Percentiles rank a stretch among this genome's conserved stretches.
Conservation (phyloP, 164 flowering plant species). For the Liriodendron chinense region DNA sequence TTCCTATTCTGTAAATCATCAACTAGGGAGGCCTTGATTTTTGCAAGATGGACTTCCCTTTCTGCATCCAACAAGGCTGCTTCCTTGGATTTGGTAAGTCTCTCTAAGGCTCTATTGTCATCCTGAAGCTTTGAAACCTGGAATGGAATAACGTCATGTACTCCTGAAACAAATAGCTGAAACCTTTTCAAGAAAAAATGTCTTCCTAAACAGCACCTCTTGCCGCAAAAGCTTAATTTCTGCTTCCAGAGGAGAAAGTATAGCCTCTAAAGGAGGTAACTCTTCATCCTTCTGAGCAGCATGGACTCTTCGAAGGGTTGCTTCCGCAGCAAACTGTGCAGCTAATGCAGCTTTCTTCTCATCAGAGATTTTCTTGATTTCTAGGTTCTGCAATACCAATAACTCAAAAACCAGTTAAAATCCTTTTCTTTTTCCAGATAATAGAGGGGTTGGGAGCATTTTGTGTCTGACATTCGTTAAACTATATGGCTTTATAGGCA, state of each 20-base stretch:
- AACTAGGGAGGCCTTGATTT: conserved; percentile 21
- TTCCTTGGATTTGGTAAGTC: conserved; percentile 19
- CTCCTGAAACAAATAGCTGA: no score
- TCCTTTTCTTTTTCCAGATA: no score
- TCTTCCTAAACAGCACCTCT: conserved; percentile 12
- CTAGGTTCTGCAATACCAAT: conserved; percentile 16
- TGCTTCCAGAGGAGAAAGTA: conserved; percentile 21
- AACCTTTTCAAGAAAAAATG: background rate
- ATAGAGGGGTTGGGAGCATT: no score
- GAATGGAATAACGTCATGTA: no score
- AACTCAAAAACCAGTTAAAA: background rate
- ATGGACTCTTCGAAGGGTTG: conserved; percentile 23
- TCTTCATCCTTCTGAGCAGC: conserved; percentile 27
- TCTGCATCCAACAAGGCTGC: conserved; percentile 22
- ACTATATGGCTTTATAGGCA: background rate
- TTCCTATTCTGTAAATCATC: conserved; percentile 27
- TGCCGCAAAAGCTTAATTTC: conserved; percentile 17
- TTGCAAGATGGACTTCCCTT: conserved; percentile 17
- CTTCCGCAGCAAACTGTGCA: conserved; percentile 21
- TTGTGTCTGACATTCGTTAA: no score
- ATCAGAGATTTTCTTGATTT: conserved; percentile 20
- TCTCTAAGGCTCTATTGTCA: conserved; percentile 12
- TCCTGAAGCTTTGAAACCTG: conserved; percentile 18
- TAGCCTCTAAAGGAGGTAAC: conserved; percentile 21
- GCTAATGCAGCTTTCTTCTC: conserved; percentile 18